phyloP scores from a whole-genome alignment of 257 asterid genomes.

The Prunella vulgaris region DNA sequence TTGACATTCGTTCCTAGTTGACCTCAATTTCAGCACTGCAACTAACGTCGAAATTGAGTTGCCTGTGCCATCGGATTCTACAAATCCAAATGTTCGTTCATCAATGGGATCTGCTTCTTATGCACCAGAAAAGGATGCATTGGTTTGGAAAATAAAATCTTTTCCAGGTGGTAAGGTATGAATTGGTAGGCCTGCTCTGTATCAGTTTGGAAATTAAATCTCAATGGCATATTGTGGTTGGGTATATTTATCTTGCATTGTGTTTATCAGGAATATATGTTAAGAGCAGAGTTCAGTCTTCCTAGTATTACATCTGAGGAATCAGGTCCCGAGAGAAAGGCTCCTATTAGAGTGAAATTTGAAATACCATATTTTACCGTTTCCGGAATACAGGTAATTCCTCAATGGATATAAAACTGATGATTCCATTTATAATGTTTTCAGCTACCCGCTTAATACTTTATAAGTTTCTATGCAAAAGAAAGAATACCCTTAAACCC shows the following conservation, averaged over 20 bases:
- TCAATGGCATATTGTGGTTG: background rate
- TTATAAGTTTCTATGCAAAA: background rate
- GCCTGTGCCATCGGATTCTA: slow-evolving; percentile 95
- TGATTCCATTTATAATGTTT: background rate
- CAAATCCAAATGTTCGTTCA: slow-evolving; percentile 86
- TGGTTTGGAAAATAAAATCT: slow-evolving; percentile 93
- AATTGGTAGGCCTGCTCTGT: background rate
- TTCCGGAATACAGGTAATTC: slow-evolving; percentile 91
- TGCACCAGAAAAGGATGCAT: slow-evolving; percentile 94
- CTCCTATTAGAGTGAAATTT: slow-evolving; percentile 91
- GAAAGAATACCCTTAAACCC: background rate
- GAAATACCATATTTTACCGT: slow-evolving; percentile 99
- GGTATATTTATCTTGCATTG: slow-evolving; percentile 9
- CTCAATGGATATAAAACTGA: background rate
- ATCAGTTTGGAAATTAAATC: background rate
- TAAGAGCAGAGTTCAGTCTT: slow-evolving; percentile 93
- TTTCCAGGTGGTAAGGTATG: slow-evolving; percentile 98
- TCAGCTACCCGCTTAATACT: background rate
- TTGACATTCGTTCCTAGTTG: slow-evolving; percentile 17
- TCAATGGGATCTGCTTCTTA: slow-evolving; percentile 91
- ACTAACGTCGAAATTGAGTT: slow-evolving; percentile 92
- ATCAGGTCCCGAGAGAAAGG: slow-evolving; percentile 83
- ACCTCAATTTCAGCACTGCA: slow-evolving; percentile 72
- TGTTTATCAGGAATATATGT: slow-evolving; percentile 73
- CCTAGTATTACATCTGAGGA: slow-evolving; percentile 93